phyloP scores from a whole-genome alignment of 768 basidiomycete genomes.

The Kwoniella sp. region DNA sequence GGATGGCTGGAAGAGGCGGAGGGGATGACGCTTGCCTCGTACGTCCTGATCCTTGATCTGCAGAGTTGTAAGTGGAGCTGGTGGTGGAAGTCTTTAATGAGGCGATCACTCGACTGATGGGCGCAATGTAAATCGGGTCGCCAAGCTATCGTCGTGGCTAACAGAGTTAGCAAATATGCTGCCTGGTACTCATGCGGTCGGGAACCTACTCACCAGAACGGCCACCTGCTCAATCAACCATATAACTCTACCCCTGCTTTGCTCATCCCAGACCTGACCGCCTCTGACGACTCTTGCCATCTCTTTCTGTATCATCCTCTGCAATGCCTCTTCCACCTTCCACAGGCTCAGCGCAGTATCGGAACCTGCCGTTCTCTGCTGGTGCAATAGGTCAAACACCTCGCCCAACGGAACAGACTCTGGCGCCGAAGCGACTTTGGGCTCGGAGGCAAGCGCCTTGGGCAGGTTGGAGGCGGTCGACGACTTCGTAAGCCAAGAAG shows the following conservation, averaged over 20 bases:
- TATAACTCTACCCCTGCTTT: conserved; percentile 9
- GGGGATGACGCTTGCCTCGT: background rate
- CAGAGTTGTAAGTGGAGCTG: too few species aligned
- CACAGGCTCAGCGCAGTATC: background rate
- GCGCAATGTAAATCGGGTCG: conserved; percentile 9
- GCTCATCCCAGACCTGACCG: conserved; percentile 14
- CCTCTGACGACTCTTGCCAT: background rate
- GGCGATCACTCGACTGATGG: conserved; percentile 16
- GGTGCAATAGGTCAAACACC: conserved; percentile 3
- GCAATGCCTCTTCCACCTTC: conserved; percentile 13
- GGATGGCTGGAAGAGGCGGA: background rate
- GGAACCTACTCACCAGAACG: conserved; percentile 17
- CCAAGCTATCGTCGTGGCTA: conserved; percentile 2
- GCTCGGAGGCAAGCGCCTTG: background rate
- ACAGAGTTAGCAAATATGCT: background rate
- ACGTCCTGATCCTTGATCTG: background rate
- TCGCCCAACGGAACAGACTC: conserved; percentile 2
- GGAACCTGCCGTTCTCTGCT: background rate
- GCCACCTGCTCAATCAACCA: conserved; percentile 31
- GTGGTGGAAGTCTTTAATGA: conserved; percentile 2
- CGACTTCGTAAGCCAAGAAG: background rate
- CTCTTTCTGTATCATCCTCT: conserved; percentile 7
- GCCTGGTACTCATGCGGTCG: too few species aligned
- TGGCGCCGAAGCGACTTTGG: background rate
- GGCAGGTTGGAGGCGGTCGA: background rate